A percentile compares a stretch with the other conserved stretches of the same genome.
phyloP scores from a whole-genome alignment of 345 rosid species.

The Psidium friedrichsthalianum region DNA sequence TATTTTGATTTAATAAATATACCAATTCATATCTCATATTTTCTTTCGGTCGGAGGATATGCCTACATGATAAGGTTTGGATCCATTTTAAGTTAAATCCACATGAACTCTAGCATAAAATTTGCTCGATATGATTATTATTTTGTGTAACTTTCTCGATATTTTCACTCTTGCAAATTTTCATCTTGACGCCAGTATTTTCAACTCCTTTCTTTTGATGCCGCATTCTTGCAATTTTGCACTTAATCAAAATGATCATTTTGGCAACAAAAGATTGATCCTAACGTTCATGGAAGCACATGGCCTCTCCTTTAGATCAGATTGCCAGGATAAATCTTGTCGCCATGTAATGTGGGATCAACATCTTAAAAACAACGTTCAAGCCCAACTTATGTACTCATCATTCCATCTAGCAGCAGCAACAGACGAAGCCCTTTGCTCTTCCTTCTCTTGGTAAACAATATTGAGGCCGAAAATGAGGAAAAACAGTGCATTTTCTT shows the following conservation, averaged over 20 bases:
- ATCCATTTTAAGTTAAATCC: not conserved
- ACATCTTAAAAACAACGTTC: not conserved
- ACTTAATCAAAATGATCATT: not conserved
- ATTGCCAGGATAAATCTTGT: not conserved
- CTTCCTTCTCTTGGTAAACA: not conserved
- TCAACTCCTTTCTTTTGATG: not conserved
- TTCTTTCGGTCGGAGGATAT: not conserved
- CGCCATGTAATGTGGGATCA: not conserved
- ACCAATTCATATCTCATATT: no score
- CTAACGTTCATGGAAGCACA: not conserved
- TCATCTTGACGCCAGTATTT: not conserved
- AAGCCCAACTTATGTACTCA: not conserved
- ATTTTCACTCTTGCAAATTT: not conserved
- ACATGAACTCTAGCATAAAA: not conserved
- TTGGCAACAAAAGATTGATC: not conserved
- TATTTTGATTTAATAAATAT: no score
- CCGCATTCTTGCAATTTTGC: not conserved
- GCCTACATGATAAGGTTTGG: not conserved
- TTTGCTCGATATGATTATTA: not conserved
- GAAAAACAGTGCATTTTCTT: not conserved
- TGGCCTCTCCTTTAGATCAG: not conserved
- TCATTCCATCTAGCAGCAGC: not conserved
- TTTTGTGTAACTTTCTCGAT: not conserved
- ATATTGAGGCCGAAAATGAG: not conserved
- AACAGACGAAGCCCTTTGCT: not conserved